phyloP scores from a whole-genome alignment of 1,284 basidiomycete species.

The Pascua sp. region DNA sequence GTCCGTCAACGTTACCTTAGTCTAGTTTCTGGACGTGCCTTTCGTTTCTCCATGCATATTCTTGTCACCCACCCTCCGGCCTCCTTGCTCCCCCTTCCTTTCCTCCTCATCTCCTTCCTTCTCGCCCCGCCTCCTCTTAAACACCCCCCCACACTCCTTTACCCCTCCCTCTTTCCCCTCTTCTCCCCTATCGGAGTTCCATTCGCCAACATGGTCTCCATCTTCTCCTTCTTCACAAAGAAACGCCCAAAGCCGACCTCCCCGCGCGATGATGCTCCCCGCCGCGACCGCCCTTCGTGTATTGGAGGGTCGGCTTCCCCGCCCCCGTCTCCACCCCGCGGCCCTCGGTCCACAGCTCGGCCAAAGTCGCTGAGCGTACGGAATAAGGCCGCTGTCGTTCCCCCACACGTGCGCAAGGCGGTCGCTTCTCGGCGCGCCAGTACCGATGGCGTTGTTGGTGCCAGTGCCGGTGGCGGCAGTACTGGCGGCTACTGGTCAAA shows the following conservation, averaged over 20 bases:
- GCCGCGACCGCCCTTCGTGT: too few relatives aligned
- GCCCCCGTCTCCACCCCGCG: too few relatives aligned
- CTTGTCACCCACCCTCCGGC: too few relatives aligned
- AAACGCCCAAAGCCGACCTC: conserved; percentile 22
- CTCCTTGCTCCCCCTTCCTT: not conserved
- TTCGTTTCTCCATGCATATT: too few relatives aligned
- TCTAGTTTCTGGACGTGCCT: too few relatives aligned
- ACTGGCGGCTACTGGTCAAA: too few relatives aligned
- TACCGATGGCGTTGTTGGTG: conserved; percentile 6
- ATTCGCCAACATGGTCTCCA: conserved; percentile 29
- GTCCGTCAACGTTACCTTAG: too few relatives aligned
- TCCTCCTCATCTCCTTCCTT: not conserved
- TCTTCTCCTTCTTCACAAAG: conserved; percentile 38
- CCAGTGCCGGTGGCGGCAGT: too few relatives aligned
- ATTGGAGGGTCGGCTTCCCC: too few relatives aligned
- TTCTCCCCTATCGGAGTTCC: not conserved
- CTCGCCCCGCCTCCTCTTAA: not conserved
- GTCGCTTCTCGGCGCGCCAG: conserved; percentile 14
- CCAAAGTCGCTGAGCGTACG: too few relatives aligned
- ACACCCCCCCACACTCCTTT: not conserved
- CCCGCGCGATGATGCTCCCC: not conserved
- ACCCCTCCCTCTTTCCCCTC: not conserved
- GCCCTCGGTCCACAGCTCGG: too few relatives aligned
- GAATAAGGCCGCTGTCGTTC: too few relatives aligned
- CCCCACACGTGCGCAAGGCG: conserved; percentile 1